Evolutionary conservation across 257 asterid species (phyloP), one percentile per base, ranked within the genome.

Genomic region (Scutellaria galericulata): DNA sequence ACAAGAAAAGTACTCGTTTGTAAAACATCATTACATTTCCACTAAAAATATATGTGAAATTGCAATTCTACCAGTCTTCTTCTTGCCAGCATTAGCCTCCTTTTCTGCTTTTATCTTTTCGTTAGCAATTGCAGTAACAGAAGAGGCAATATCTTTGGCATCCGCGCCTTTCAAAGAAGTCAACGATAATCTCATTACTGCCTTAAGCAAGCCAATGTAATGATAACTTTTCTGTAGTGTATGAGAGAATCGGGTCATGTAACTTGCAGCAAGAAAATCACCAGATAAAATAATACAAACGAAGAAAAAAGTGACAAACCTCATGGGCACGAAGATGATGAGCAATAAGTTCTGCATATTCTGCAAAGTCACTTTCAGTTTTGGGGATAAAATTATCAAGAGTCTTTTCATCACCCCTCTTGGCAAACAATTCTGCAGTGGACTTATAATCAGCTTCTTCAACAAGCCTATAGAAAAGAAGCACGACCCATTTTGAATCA

Each of bases 381-480:
- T 86, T 95, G 13, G 99, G 99, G 71, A 92, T 90, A 80, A 92
- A 92, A 81, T 78, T 90, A 18, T 90, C 98, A 9, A 95, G 80
- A 51, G 87, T 88, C 53, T 85, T 95, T 20, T 85, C 95, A 74
- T 84, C 92, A 69, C 83, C 93, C 83, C 68, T 88, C 83, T 80
- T 91, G 22, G 84, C 89, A 85, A 94, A 94, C 66, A 94, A 74
- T 77, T 94, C 97, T 31, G 96, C 72, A 9, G 97, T 95, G 14
- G 97, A 67, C 88, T 84, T 92, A 74, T 75, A 92, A 80, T 95
- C 99, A 65, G 98, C 98, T 83, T 95, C 99, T 79, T 95, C 99
- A 2, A 92, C 96, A 63, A 95, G 95, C 94, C 98, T 92, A 88
- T 18, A 71, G 57, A 76, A 63, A 71, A 4, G 42, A 20, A 56